Conservation (phyloP, 352 stramenopile genomes). For the Phytophthora sp. region DNA sequence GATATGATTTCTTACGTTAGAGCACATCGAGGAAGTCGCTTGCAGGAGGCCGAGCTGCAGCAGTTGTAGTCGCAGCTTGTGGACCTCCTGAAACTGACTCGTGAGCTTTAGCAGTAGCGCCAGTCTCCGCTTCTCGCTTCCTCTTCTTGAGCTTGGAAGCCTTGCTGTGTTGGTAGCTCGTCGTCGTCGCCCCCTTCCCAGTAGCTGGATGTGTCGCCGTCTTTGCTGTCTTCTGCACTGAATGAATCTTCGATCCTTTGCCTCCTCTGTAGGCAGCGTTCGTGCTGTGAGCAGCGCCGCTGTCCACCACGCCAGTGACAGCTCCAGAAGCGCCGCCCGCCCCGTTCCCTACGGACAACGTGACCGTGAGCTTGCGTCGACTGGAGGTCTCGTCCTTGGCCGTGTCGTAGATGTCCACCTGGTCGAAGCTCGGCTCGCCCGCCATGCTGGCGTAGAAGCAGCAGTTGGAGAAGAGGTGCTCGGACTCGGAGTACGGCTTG, state of each 20-base stretch:
- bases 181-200: slow-evolving; percentile 26
- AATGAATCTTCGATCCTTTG: slow-evolving; percentile 37
- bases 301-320: slow-evolving; percentile 20
- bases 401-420: slow-evolving; percentile 56
- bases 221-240: slow-evolving; percentile 32
- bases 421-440: slow-evolving; percentile 53
- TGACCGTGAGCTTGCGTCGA: slow-evolving; percentile 54
- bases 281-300: background rate
- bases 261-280: slow-evolving; percentile 17
- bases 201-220: background rate
- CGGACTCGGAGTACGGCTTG: slow-evolving; percentile 76
- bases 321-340: background rate
- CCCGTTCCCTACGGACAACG: slow-evolving; percentile 42
- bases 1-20: slow-evolving; percentile 24
- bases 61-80: background rate
- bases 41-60: slow-evolving; percentile 12
- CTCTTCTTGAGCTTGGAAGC: slow-evolving; percentile 62
- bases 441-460: slow-evolving; percentile 69
- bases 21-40: slow-evolving; percentile 71
- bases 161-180: slow-evolving; percentile 39
- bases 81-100: slow-evolving; percentile 15
- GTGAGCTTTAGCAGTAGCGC: slow-evolving; percentile 11
- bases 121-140: slow-evolving; percentile 41
- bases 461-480: slow-evolving; percentile 83
- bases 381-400: slow-evolving; percentile 36